Base-by-base conservation (phyloP, 2,329 filamentous ascomycete genomes). In the Pseudogymnoascus sp. region DNA sequence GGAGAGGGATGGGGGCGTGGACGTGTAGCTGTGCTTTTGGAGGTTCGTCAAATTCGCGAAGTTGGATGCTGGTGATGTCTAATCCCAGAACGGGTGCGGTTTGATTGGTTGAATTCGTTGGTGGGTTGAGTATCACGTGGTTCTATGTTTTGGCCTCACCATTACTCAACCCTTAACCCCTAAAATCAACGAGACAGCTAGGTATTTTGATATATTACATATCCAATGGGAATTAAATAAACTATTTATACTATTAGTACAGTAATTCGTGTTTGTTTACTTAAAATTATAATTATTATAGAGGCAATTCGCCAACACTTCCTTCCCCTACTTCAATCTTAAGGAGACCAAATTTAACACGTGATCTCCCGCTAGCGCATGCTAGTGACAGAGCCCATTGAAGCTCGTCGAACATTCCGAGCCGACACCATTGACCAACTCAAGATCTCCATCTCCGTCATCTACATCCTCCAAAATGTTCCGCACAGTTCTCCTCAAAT, bases 401-500 rank as follows among this genome's bases (percentile, higher is more conserved):
- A 58, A 58, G 54, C 54, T 58, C 54, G 21, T 35, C 31, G 54
- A 58, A 58, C 35, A 58, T 58, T 39, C 31, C 35, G 54, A 58
- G 35, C 35, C 54, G 54, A 39, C 54, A 58, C 35, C 54, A 58
- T 58, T 39, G 54, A 58, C 54, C 15, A 58, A 35, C 35, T 39
- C 8, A 58, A 58, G 54, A 58, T 58, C 54, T 39, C 54, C 54
- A 58, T 61, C 36, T 60, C 63, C 63, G 44, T 36, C 60, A 62
- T 40, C 63, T 66, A 62, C 61, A 33, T 63, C 66, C 67, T 66
- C 70, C 79, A 85, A 71, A 67, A 97, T 97, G 93, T 92, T 97
- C 83, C 90, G 93, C 80, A 86, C 89, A 77, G 87, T 89, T 74
- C 78, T 94, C 76, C 81, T 93, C 80, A 89, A 89, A 78, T 88